Evolutionary conservation across 805 yeast species (phyloP), one percentile per base, ranked within the genome.

Genomic region (Starmera pachycereana): DNA sequence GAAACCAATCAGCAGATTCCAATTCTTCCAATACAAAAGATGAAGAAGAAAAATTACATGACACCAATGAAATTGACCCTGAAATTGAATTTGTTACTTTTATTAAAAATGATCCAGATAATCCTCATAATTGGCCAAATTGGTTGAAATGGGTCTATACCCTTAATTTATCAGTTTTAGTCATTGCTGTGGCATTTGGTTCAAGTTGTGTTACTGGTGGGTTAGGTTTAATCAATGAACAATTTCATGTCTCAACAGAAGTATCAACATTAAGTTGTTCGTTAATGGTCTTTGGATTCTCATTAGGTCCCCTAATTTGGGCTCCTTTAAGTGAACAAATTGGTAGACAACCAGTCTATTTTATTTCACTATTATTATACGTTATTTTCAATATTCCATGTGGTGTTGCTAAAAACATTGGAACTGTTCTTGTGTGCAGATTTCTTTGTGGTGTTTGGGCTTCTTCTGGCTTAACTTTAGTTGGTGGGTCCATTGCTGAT

Each of bases 151-250:
- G 89, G 85, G 4, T 58, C 2, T 84, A 81, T 56, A 87, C 97
- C 0, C 56, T 81, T 28, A 47, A 78, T 9, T 65, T 85, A 19
- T 78, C 96, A 2, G 48, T 76, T 29, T 69, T 84, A 46, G 96
- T 89, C 38, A 79, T 89, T 42, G 74, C 87, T 52, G 96, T 90
- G 28, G 97, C 97, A 2, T 88, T 85, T 58, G 96, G 96, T 33
- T 85, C 96, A 4, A 82, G 96, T 2, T 82, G 90, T 56, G 81
- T 86, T 51, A 81, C 95, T 22, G 95, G 95, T 50, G 92, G 94
- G 35, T 64, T 89, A 37, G 72, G 69, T n/a, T 67, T 81, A 13
- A 76, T 86, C 44, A 64, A 67, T 44, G 80, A 80, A 12, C 70
- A 76, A 51, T 86, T 69, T 58, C 62, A 76, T 45, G 96, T 88